phyloP scores from a whole-genome alignment of 371 early-diverging fungal genomes.

The Mortierella sp. region DNA sequence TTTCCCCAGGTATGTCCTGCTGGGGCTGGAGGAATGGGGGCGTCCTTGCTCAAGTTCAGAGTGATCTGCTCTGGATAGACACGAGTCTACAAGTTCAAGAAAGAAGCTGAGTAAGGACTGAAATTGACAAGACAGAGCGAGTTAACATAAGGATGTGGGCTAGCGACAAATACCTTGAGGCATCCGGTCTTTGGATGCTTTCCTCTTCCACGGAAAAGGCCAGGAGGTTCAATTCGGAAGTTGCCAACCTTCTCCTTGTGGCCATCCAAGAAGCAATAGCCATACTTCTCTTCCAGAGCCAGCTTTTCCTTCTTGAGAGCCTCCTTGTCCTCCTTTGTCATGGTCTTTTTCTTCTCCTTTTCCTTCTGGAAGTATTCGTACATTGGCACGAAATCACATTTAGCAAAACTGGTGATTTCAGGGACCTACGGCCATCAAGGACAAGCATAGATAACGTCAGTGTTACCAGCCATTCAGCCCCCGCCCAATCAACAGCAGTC shows the following conservation, averaged over 20 bases:
- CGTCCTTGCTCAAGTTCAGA: slow-evolving; percentile 86
- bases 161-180: slow-evolving; percentile 74
- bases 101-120: background rate
- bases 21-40: slow-evolving; percentile 86
- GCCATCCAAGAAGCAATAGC: slow-evolving; percentile 84
- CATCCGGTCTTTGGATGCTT: slow-evolving; percentile 95
- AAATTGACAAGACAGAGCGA: background rate
- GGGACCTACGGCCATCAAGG: slow-evolving; percentile 57
- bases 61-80: slow-evolving; percentile 94
- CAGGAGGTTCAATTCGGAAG: slow-evolving; percentile 96
- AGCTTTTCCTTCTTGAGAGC: slow-evolving; percentile 79
- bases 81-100: slow-evolving; percentile 63
- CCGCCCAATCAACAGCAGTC: background rate
- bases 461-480: background rate
- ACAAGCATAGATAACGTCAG: background rate
- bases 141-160: background rate
- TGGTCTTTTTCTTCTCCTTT: slow-evolving; percentile 82
- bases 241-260: slow-evolving; percentile 97
- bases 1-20: slow-evolving; percentile 90
- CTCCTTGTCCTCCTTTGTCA: slow-evolving; percentile 93
- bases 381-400: slow-evolving; percentile 94
- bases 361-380: slow-evolving; percentile 79
- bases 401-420: slow-evolving; percentile 79
- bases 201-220: slow-evolving; percentile 96
- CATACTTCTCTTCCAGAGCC: slow-evolving; percentile 79